Evolutionary conservation across 345 rosid species (phyloP), one percentile per base, ranked within the genome.

Genomic region (Populus euphratica): DNA sequence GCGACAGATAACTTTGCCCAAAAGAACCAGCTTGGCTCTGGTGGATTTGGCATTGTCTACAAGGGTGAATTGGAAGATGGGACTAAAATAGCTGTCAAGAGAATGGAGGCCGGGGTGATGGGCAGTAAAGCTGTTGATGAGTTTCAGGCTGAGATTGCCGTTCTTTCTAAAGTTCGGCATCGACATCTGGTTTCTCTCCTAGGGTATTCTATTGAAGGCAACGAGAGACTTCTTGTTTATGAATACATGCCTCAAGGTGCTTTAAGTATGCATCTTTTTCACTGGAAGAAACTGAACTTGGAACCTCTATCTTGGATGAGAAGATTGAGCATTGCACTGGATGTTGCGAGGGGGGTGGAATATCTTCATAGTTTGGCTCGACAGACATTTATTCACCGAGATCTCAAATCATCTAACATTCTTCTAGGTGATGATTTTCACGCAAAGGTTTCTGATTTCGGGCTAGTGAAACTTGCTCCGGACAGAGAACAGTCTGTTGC

Each of bases 291-390:
- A 9, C 64, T 80, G 1, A 76, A 82, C 16, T 52, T 86, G 71
- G 80, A 82, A 66, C 90, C 90, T 54, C 82, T 87, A 4, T 76
- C 89, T 11, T 89, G 87, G 90, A 85, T 52, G n/a, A 81, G 73
- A 79, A 80, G 92, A 74, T 74, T 89, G 44, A 66, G 69, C 14
- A 82, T 89, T 68, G 89, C 90, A 35, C 59, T 89, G 76, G 90
- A 89, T 76, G 92, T 89, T 27, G 89, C 90, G 29, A 72, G 90
- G 74, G 92, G 87, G 73, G 77, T 89, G 69, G 92, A 89, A 79
- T 89, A 89, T 82, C 89, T 87, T 23, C 92, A 89, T 70, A 79
- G 73, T 72, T 66, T 87, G 27, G 89, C 89, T 21, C 77, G 80
- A 23, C 82, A 82, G 43, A 87, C 83, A 7, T 89, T 89, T 75